Evolutionary conservation across 352 stramenopile genomes (phyloP), one percentile per base, ranked within the genome.

Genomic region (Phytopythium oedochilum): DNA sequence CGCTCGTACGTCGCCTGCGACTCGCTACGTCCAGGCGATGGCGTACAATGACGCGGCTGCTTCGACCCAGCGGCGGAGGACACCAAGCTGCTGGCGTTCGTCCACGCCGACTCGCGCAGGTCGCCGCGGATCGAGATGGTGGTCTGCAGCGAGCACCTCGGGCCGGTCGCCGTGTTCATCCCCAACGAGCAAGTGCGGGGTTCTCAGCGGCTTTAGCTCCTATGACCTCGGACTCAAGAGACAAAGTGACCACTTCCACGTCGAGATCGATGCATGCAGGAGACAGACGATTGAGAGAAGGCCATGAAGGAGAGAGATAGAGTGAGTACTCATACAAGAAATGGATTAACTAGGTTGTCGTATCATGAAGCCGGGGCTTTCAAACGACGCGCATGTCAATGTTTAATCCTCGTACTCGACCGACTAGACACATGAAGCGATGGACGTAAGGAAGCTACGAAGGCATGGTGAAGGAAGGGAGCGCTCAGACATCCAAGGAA

Each of bases 301-400:
- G 42, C 17, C 6, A 57, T 10, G 4, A 48, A 48, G 18, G 5
- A 34, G 8, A n/a, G 0, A 49, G 52, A 36, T 22, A 15, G 26
- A 53, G 22, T 7, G 56, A 78, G 70, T 80, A 87, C 77, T 88
- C 77, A 88, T 85, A 75, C 62, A 64, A 68, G 42, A 66, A 75
- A 88, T 88, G 78, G 78, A 88, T 84, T 82, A 85, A 80, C 70
- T 83, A 83, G 74, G 55, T 86, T 86, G 73, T 85, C 75, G 73
- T 86, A 83, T 88, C 78, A 88, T 82, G 17, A 88, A 72, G 64
- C 63, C 45, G 60, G 36, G 69, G 53, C 60, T 66, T 86, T 88
- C 78, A 86, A 88, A 88, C 74, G 74, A 85, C 73, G 78, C 78
- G 78, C 77, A 88, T 88, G 77, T 84, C 68, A 83, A 68, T 59